A percentile compares a stretch with the other conserved stretches of the same genome.
phyloP scores from a whole-genome alignment of 164 flowering plant genomes.

The Tetracentron sinense region DNA sequence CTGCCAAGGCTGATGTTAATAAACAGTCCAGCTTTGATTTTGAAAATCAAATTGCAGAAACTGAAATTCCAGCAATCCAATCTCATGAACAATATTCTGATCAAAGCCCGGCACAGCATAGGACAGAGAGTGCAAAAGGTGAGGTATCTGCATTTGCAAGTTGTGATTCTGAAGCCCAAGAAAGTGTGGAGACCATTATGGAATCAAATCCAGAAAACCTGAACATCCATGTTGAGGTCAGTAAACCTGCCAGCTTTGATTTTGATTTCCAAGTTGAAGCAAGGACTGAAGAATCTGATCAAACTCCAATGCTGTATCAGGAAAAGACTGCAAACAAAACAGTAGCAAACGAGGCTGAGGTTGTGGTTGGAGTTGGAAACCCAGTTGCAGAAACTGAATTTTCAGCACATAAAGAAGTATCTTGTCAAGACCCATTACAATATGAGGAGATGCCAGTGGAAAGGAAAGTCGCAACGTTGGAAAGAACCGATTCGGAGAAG shows the following conservation, averaged over 20 bases:
- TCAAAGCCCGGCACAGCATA: slow-evolving; percentile 5
- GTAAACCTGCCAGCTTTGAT: slow-evolving; percentile 40
- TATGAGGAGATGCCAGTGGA: slow-evolving; percentile 19
- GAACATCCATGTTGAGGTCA: slow-evolving; percentile 20
- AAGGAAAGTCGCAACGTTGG: slow-evolving; percentile 29
- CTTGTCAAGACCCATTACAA: slow-evolving; percentile 1
- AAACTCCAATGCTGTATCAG: slow-evolving; percentile 35
- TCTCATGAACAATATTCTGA: background rate
- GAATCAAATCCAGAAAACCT: slow-evolving; percentile 23
- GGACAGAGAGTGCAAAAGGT: background rate
- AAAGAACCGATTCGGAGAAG: slow-evolving; percentile 38
- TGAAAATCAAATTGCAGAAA: slow-evolving; percentile 7
- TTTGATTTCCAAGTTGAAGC: slow-evolving; percentile 29
- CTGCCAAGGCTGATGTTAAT: background rate
- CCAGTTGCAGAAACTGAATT: slow-evolving; percentile 7
- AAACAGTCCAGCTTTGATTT: background rate
- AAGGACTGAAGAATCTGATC: slow-evolving; percentile 35
- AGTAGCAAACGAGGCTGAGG: slow-evolving; percentile 13
- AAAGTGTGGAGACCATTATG: slow-evolving; percentile 17
- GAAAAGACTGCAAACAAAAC: slow-evolving; percentile 23
- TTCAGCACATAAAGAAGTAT: slow-evolving; percentile 5
- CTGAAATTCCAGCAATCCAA: slow-evolving; percentile 3
- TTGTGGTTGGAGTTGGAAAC: slow-evolving; percentile 11
- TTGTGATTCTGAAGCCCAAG: slow-evolving; percentile 8
- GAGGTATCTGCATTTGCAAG: slow-evolving; percentile 9